phyloP scores from a whole-genome alignment of 2,329 filamentous ascomycete species.

The Hymenoscyphus repandus region DNA sequence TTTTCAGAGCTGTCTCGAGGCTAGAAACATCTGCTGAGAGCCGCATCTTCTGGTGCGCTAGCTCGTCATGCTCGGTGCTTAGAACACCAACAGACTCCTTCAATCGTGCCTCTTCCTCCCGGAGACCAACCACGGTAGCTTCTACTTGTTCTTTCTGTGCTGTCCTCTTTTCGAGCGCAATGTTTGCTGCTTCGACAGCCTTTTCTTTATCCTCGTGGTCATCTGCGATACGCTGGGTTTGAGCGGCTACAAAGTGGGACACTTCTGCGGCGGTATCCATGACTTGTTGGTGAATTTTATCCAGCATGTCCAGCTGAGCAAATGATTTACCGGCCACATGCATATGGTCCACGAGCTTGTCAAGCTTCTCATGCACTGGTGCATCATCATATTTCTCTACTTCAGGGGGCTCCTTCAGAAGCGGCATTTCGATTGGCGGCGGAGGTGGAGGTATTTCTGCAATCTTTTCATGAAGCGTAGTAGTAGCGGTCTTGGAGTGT shows the following conservation, averaged over 20 bases:
- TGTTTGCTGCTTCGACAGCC: slow-evolving; percentile 71
- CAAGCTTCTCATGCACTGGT: slow-evolving; percentile 51
- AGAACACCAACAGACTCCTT: slow-evolving; percentile 47
- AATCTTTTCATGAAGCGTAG: slow-evolving; percentile 52
- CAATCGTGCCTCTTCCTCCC: slow-evolving; percentile 57
- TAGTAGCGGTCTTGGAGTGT: slow-evolving; percentile 66
- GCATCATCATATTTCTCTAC: slow-evolving; percentile 59
- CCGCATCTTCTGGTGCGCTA: slow-evolving; percentile 72
- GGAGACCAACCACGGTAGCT: slow-evolving; percentile 42
- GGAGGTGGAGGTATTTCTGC: slow-evolving; percentile 45
- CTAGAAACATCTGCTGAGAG: slow-evolving; percentile 83
- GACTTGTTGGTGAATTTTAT: slow-evolving; percentile 85
- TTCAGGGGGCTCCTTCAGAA: slow-evolving; percentile 45
- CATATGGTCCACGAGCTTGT: slow-evolving; percentile 57
- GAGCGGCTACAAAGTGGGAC: slow-evolving; percentile 71
- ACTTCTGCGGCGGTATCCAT: slow-evolving; percentile 79
- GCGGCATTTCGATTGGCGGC: slow-evolving; percentile 44
- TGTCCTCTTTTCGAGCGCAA: slow-evolving; percentile 73
- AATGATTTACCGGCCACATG: slow-evolving; percentile 64
- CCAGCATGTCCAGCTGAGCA: slow-evolving; percentile 72
- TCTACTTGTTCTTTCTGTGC: slow-evolving; percentile 60
- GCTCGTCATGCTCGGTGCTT: slow-evolving; percentile 62
- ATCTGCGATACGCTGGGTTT: slow-evolving; percentile 68
- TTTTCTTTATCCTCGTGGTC: slow-evolving; percentile 75
- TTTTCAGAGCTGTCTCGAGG: slow-evolving; percentile 81